A percentile compares a stretch with the other conserved stretches of the same genome.
phyloP scores from a whole-genome alignment of 768 basidiomycete genomes.

The Hemileccinum rubropunctum region DNA sequence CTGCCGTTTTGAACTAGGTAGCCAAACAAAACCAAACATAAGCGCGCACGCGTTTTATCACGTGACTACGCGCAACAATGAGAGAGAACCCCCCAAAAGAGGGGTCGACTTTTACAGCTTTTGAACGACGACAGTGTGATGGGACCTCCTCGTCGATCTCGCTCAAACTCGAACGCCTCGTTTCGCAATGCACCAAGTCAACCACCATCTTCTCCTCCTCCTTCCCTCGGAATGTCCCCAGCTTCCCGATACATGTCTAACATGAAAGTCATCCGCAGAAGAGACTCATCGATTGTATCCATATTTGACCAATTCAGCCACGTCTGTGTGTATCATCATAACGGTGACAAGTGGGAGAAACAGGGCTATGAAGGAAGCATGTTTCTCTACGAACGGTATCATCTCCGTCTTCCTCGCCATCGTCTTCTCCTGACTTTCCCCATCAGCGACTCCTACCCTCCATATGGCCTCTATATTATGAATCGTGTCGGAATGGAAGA shows the following conservation, averaged over 20 bases:
- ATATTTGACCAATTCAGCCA: conserved; percentile 89
- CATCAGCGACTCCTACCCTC: conserved; percentile 68
- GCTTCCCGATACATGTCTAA: conserved; percentile 70
- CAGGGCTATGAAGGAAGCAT: conserved; percentile 85
- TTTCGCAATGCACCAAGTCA: conserved; percentile 10
- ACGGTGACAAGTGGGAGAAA: conserved; percentile 77
- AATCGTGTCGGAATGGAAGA: conserved; percentile 81
- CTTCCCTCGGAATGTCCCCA: conserved; percentile 53
- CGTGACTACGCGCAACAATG: conserved; percentile 22
- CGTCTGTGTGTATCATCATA: conserved; percentile 78
- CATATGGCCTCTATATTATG: conserved; percentile 82
- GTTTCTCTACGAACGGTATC: conserved; percentile 82
- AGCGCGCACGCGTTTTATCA: conserved; percentile 37
- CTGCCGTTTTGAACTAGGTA: conserved; percentile 36
- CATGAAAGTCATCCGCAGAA: conserved; percentile 73
- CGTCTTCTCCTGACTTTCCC: conserved; percentile 4
- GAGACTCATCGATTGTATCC: conserved; percentile 74
- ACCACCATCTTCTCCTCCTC: conserved; percentile 5
- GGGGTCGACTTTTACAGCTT: conserved; percentile 14
- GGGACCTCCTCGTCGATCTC: conserved; percentile 30
- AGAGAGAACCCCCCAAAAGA: conserved; percentile 12
- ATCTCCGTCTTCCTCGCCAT: neutral
- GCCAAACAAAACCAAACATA: conserved; percentile 34
- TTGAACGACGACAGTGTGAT: conserved; percentile 6
- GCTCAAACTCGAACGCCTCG: conserved; percentile 27